phyloP scores from a whole-genome alignment of 2,329 filamentous ascomycete species.

The Penicillium fuscoglaucum region DNA sequence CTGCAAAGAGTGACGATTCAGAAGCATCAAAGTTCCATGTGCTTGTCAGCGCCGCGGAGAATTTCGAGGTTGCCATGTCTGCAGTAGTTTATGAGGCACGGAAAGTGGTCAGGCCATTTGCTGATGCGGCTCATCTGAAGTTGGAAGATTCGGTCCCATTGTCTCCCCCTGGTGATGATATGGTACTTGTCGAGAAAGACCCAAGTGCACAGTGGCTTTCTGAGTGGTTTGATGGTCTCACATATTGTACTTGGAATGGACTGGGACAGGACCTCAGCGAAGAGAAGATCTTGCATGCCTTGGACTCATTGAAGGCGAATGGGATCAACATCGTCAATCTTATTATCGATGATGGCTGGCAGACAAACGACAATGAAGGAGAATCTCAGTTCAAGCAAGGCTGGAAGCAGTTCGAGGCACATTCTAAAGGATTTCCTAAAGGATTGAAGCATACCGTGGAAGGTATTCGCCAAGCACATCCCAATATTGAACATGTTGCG shows the following conservation, averaged over 20 bases:
- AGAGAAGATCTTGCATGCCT: constrained; percentile 72
- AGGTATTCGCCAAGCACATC: constrained; percentile 67
- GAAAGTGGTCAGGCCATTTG: constrained; percentile 53
- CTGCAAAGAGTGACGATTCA: constrained; percentile 69
- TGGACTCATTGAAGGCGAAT: constrained; percentile 68
- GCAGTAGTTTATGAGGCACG: constrained; percentile 88
- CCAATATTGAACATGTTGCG: constrained; percentile 76
- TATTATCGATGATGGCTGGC: constrained; percentile 98
- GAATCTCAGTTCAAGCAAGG: constrained; percentile 54
- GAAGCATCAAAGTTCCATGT: constrained; percentile 59
- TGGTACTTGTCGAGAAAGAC: constrained; percentile 44
- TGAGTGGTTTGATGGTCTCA: constrained; percentile 88
- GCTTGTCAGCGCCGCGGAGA: constrained; percentile 68
- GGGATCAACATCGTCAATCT: constrained; percentile 78
- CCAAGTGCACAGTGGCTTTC: constrained; percentile 65
- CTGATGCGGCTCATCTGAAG: constrained; percentile 10
- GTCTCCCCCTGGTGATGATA: constrained; percentile 44
- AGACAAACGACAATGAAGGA: constrained; percentile 65
- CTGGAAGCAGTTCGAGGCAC: constrained; percentile 86
- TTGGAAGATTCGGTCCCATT: constrained; percentile 25
- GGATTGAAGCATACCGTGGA: constrained; percentile 72
- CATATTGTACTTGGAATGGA: constrained; percentile 97
- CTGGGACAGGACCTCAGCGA: constrained; percentile 81
- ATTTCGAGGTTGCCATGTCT: constrained; percentile 73
- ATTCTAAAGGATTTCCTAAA: constrained; percentile 72